These are phyloP conservation scores for Dictyostelium discoideum DNA, from an alignment of 78 protist species.

Conservation along the genomic window dicty_2.7 NC_007090.3:5325001-5325500, in stretches of 20 bases:
- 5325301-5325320: constrained; percentile 49
- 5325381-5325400: constrained; percentile 10
- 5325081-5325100: constrained; percentile 32
- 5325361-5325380: constrained; percentile 29
- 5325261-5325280: not conserved
- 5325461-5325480: not conserved
- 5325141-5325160: constrained; percentile 78
- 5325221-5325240: constrained; percentile 45
- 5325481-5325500: not conserved
- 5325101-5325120: constrained; percentile 25
- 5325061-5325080: constrained; percentile 25
- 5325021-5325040: constrained; percentile 30
- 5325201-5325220: constrained; percentile 33
- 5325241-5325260: constrained; percentile 61
- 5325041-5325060: constrained; percentile 56
- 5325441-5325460: constrained; percentile 25
- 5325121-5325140: constrained; percentile 6
- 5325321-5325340: constrained; percentile 2
- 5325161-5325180: not conserved
- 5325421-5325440: constrained; percentile 78
- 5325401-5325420: constrained; percentile 74
- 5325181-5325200: constrained; percentile 31
- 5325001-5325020: not conserved
- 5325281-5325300: not conserved
- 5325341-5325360: constrained; percentile 1